These are phyloP conservation scores for Lasiodiplodia gonubiensis DNA, from an alignment of 2,329 filamentous ascomycete genomes.

Conservation along the genomic window DNA sequence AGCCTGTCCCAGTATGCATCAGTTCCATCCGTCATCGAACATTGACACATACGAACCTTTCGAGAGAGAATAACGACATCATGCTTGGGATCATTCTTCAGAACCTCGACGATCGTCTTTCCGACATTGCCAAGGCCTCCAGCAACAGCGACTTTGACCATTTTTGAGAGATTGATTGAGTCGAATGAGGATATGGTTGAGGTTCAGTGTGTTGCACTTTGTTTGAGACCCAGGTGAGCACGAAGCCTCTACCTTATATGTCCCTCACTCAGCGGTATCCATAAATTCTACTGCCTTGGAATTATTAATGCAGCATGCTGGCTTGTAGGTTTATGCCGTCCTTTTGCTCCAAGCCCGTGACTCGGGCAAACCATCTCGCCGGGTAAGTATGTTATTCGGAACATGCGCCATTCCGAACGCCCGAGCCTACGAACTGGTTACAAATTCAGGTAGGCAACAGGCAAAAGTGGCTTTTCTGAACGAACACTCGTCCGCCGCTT, in stretches of 20 bases:
- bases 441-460: not conserved
- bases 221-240: not conserved
- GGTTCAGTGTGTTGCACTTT: not conserved
- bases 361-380: not conserved
- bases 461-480: not conserved
- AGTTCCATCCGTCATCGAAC: not conserved
- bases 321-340: not conserved
- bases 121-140: slow-evolving; percentile 57
- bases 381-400: not conserved
- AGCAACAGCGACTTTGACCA: slow-evolving; percentile 54
- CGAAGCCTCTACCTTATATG: not conserved
- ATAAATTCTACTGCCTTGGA: not conserved
- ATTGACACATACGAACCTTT: slow-evolving; percentile 39
- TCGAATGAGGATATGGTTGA: not conserved
- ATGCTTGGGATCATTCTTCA: slow-evolving; percentile 44
- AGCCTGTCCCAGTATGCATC: not conserved
- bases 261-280: not conserved
- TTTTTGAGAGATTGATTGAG: slow-evolving; percentile 30
- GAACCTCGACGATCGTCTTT: slow-evolving; percentile 53
- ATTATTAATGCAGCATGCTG: not conserved
- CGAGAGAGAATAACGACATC: slow-evolving; percentile 51
- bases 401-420: not conserved
- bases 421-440: not conserved
- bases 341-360: not conserved
- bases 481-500: not conserved